Evolutionary conservation across 73 alveolate species (phyloP).

Genomic region (Blepharisma japonicum): DNA sequence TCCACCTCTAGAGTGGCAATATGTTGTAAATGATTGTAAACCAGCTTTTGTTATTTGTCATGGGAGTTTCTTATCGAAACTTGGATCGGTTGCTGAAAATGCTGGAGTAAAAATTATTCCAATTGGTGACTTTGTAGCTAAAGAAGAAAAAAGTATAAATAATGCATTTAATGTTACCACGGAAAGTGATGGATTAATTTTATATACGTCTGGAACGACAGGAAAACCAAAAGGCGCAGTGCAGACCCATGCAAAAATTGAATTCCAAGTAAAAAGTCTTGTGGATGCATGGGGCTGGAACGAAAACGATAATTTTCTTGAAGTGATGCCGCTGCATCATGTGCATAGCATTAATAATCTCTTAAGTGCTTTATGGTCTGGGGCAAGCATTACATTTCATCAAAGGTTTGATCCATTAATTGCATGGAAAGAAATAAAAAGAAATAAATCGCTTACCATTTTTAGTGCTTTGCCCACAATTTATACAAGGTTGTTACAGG

Average conservation of each 20-base stretch:
- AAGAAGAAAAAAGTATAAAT: background rate
- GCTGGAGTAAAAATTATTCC: no score
- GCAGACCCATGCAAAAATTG: conserved; percentile 30
- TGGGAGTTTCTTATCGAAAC: no score
- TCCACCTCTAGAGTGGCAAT: conserved; percentile 24
- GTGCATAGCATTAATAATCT: conserved; percentile 41
- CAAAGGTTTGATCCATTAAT: conserved; percentile 25
- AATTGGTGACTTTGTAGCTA: no score
- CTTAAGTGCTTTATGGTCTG: conserved; percentile 31
- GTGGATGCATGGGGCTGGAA: conserved; percentile 43
- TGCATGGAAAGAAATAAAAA: conserved; percentile 29
- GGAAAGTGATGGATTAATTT: background rate
- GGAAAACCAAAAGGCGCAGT: conserved; percentile 50
- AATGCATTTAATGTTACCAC: no score
- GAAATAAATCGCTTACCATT: background rate
- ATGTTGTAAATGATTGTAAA: conserved; percentile 29
- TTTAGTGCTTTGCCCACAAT: conserved; percentile 51
- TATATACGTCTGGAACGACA: conserved; percentile 47
- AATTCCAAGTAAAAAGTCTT: conserved; percentile 17
- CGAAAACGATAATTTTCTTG: background rate
- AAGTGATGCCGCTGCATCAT: conserved; percentile 48
- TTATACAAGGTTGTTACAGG: conserved; percentile 14
- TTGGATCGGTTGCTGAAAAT: no score
- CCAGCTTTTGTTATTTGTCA: no score
- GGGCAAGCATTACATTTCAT: conserved; percentile 23